Percentiles rank a stretch among this genome's conserved stretches.
Evolutionary conservation across 2,329 filamentous ascomycete species (phyloP).

Genomic region (Capronia epimyces): DNA sequence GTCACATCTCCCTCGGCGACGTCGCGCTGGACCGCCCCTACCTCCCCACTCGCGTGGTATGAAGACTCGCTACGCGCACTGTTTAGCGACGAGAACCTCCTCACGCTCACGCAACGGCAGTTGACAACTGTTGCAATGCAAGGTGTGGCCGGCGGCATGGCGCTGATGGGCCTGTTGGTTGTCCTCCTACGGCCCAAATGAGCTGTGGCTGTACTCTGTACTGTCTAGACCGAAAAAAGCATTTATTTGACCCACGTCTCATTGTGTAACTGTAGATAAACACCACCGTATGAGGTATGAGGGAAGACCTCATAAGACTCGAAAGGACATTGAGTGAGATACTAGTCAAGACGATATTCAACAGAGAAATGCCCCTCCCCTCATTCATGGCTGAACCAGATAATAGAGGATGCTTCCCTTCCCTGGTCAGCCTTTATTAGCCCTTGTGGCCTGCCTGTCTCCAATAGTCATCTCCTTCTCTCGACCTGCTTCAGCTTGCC

Average conservation of each 20-base stretch:
- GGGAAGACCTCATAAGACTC: no score
- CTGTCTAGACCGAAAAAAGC: not conserved
- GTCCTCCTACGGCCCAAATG: slow-evolving; percentile 46
- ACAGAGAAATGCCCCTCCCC: no score
- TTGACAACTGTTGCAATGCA: slow-evolving; percentile 65
- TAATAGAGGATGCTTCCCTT: no score
- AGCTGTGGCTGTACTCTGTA: not conserved
- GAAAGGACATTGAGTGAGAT: no score
- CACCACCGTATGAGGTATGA: no score
- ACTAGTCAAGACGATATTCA: no score
- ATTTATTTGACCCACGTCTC: no score
- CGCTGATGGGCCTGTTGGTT: slow-evolving; percentile 51
- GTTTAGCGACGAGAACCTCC: slow-evolving; percentile 56
- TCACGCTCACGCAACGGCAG: slow-evolving; percentile 63
- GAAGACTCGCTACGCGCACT: slow-evolving; percentile 52
- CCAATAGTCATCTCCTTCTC: no score
- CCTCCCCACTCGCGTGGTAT: slow-evolving; percentile 41
- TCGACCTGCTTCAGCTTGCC: no score
- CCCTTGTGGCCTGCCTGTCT: no score
- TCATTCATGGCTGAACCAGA: no score
- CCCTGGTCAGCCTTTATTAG: no score
- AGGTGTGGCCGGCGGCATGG: slow-evolving; percentile 61
- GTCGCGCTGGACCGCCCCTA: slow-evolving; percentile 22
- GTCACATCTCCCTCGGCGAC: slow-evolving; percentile 7
- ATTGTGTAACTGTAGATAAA: not conserved